phyloP scores from a whole-genome alignment of 2,329 filamentous ascomycete genomes.

The Juglanconis oblonga region DNA sequence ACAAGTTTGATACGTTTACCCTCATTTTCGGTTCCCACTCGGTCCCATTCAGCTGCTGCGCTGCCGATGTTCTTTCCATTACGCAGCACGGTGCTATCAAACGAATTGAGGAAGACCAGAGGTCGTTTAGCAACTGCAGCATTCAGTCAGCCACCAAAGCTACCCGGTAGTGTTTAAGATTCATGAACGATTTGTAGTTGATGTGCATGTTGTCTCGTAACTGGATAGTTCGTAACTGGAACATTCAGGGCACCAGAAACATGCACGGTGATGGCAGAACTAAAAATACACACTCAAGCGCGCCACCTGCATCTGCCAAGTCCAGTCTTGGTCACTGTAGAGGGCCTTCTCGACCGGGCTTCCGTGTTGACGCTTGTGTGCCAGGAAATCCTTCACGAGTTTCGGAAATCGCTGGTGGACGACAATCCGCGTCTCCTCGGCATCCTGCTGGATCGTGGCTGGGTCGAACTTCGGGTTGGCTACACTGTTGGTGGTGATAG shows the following conservation, averaged over 20 bases:
- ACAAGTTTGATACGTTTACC: conserved; percentile 16
- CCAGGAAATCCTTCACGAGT: neutral
- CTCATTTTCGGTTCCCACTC: conserved; percentile 10
- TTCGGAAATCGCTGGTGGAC: neutral
- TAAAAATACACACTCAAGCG: neutral
- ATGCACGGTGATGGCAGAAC: neutral
- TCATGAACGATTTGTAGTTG: too few species aligned
- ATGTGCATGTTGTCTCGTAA: neutral
- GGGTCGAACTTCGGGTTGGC: neutral
- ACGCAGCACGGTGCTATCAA: neutral
- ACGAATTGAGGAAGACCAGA: neutral
- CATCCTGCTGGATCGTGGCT: neutral
- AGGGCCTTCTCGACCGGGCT: neutral
- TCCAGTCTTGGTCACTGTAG: neutral
- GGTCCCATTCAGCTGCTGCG: neutral
- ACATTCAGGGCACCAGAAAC: neutral
- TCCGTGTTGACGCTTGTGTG: conserved; percentile 1
- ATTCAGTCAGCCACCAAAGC: too few species aligned
- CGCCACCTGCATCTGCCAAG: neutral
- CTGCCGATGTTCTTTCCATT: neutral
- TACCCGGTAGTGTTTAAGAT: too few species aligned
- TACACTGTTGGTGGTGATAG: neutral
- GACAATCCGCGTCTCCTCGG: neutral
- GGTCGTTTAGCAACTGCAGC: conserved; percentile 4
- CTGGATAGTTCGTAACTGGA: neutral